These are phyloP conservation scores for Sarcodon aspratus DNA, from an alignment of 768 basidiomycete species.

Conservation along the genomic window DNA sequence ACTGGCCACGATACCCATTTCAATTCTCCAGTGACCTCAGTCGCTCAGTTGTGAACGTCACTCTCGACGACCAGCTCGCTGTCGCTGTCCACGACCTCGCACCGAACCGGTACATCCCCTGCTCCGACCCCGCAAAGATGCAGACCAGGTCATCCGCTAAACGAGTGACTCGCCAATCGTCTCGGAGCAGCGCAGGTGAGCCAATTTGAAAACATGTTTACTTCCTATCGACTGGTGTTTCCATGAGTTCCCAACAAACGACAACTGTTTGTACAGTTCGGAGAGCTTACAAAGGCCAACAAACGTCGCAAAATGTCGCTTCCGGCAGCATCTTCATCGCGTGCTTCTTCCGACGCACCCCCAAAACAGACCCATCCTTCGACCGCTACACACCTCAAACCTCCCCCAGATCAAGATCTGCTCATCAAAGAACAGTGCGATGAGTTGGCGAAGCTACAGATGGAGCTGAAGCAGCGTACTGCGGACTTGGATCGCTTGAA, in stretches of 20 bases:
- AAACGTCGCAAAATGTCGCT: not conserved
- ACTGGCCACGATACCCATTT: too few relatives aligned
- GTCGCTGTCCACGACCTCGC: too few relatives aligned
- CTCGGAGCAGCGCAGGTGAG: not conserved
- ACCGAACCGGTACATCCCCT: too few relatives aligned
- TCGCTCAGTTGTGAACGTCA: too few relatives aligned
- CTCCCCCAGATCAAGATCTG: not conserved
- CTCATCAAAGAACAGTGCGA: not conserved
- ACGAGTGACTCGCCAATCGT: not conserved
- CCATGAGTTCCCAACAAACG: not conserved
- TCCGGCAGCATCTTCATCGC: not conserved
- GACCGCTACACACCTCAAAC: not conserved
- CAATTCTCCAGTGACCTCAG: too few relatives aligned
- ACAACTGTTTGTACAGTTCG: not conserved
- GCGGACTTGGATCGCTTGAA: not conserved
- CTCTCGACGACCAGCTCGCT: too few relatives aligned
- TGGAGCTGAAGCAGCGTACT: not conserved
- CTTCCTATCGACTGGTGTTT: not conserved
- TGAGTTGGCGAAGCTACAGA: not conserved
- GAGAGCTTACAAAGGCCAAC: not conserved
- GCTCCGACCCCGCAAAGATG: not conserved
- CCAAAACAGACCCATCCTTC: not conserved
- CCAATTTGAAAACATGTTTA: not conserved
- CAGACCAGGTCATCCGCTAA: not conserved
- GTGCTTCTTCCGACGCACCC: not conserved